Evolutionary conservation across 1,284 basidiomycete species (phyloP).

Genomic region (Pterulicium gracile): DNA sequence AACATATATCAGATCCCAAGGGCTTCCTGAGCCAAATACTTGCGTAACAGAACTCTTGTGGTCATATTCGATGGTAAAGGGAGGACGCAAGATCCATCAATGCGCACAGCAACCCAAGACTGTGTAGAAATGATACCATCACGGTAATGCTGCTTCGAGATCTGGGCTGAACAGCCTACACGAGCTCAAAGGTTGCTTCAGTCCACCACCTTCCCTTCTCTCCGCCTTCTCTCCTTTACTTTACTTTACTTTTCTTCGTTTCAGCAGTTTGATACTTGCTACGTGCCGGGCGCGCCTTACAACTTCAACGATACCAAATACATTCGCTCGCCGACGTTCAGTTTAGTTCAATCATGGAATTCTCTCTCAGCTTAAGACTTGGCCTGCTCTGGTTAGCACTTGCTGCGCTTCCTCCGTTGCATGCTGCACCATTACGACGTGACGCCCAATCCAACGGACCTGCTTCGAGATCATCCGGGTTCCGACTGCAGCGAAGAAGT

Average conservation of each 20-base stretch:
- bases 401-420: constrained; percentile 7
- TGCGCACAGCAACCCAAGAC: too few species aligned
- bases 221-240: neutral
- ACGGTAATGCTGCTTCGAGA: too few species aligned
- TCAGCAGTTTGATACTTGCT: neutral
- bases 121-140: too few species aligned
- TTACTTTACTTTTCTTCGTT: neutral
- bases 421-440: neutral
- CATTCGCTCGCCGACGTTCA: neutral
- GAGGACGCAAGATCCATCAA: too few species aligned
- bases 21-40: too few species aligned
- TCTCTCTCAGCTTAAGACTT: neutral
- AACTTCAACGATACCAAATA: too few species aligned
- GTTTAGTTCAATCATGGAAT: neutral
- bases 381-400: constrained; percentile 2
- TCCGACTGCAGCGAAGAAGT: neutral
- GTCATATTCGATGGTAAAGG: too few species aligned
- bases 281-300: neutral
- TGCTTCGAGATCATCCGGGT: neutral
- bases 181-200: too few species aligned
- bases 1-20: too few species aligned
- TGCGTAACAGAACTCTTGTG: too few species aligned
- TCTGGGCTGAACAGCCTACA: too few species aligned
- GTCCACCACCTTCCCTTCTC: neutral
- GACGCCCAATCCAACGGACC: neutral